Evolutionary conservation across 202 grass and related monocot genomes (phyloP).

Genomic region (Saccharum hybrid): DNA sequence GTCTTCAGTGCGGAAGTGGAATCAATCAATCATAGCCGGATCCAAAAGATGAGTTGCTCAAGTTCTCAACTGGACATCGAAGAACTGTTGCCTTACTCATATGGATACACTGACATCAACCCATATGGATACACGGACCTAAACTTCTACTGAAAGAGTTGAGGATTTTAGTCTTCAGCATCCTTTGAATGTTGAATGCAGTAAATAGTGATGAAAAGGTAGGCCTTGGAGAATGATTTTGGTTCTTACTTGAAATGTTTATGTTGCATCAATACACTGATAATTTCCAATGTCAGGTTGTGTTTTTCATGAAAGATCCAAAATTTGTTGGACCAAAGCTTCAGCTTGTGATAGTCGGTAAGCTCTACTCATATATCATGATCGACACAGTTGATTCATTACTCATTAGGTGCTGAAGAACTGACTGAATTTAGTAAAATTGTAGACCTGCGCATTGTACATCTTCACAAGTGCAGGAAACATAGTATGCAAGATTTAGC

Average conservation of each 20-base stretch:
- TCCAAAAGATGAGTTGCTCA: slow-evolving; percentile 85
- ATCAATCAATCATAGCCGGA: slow-evolving; percentile 90
- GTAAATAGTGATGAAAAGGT: slow-evolving; percentile 33
- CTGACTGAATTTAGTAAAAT: slow-evolving; percentile 17
- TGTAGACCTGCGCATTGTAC: slow-evolving; percentile 24
- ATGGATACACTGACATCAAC: slow-evolving; percentile 71
- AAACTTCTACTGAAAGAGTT: slow-evolving; percentile 76
- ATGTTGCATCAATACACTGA: slow-evolving; percentile 14
- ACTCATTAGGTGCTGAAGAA: background rate
- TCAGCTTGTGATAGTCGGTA: slow-evolving; percentile 13
- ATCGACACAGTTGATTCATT: slow-evolving; percentile 4
- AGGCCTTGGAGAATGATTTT: background rate
- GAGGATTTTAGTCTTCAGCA: background rate
- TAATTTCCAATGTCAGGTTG: slow-evolving; percentile 34
- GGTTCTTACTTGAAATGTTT: slow-evolving; percentile 23
- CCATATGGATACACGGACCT: slow-evolving; percentile 77
- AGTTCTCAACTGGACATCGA: slow-evolving; percentile 81
- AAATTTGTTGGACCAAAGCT: background rate
- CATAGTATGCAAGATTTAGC: slow-evolving; percentile 9
- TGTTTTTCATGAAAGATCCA: slow-evolving; percentile 17
- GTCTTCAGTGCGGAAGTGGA: slow-evolving; percentile 85
- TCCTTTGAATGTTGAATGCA: slow-evolving; percentile 20
- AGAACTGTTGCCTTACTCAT: slow-evolving; percentile 80
- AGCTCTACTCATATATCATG: background rate
- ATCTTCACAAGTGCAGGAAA: background rate